Evolutionary conservation across 768 basidiomycete species (phyloP).

Genomic region (Lepiota brunneoincarnata): DNA sequence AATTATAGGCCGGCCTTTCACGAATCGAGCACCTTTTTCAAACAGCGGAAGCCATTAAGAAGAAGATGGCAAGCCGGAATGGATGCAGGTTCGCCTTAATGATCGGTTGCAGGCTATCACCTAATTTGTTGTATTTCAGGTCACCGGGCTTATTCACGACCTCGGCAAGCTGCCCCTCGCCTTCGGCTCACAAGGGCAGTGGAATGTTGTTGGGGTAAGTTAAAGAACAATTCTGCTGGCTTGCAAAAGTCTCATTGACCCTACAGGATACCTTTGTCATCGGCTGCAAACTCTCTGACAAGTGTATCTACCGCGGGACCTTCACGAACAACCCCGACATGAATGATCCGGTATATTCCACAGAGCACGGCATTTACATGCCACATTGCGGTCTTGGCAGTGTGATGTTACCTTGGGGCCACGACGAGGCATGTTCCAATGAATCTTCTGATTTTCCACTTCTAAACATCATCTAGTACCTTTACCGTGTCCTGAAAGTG

Average conservation of each 20-base stretch:
- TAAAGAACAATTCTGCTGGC: background rate
- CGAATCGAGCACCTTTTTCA: conserved; percentile 92
- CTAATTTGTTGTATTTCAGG: conserved; percentile 27
- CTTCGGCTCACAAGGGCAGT: conserved; percentile 86
- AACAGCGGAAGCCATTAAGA: conserved; percentile 86
- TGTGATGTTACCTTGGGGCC: conserved; percentile 89
- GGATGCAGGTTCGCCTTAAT: conserved; percentile 65
- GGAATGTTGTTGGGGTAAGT: conserved; percentile 89
- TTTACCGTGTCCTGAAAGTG: conserved; percentile 80
- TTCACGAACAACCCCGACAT: conserved; percentile 74
- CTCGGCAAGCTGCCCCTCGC: conserved; percentile 85
- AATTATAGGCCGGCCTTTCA: conserved; percentile 60
- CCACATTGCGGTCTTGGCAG: conserved; percentile 81
- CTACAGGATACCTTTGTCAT: conserved; percentile 58
- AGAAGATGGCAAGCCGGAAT: conserved; percentile 86
- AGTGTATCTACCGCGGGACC: conserved; percentile 78
- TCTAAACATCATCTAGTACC: conserved; percentile 48
- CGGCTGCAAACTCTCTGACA: conserved; percentile 83
- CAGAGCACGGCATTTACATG: conserved; percentile 72
- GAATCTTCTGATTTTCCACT: conserved; percentile 2
- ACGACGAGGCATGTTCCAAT: conserved; percentile 67
- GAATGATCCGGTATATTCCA: conserved; percentile 61
- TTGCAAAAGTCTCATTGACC: conserved; percentile 14
- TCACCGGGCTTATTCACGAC: conserved; percentile 84
- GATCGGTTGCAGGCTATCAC: background rate